phyloP scores from a whole-genome alignment of 345 rosid genomes.

The Linum usitatissimum region DNA sequence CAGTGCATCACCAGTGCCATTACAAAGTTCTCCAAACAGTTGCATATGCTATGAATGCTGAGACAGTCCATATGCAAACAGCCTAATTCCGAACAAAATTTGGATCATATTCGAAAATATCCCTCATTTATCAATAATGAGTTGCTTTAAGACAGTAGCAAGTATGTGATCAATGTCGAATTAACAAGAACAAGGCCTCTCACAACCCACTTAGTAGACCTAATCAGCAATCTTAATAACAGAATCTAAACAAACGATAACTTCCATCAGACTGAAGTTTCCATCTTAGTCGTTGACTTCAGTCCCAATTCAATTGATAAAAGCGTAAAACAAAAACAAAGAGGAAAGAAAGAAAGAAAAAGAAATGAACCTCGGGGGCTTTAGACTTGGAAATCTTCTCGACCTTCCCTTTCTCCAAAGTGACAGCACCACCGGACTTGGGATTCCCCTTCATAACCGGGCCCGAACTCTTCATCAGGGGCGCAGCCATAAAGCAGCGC shows the following conservation, averaged over 20 bases:
- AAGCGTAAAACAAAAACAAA: not conserved
- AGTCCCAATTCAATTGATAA: not conserved
- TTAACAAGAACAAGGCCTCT: too few relatives aligned
- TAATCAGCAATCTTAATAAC: too few relatives aligned
- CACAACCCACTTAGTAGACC: too few relatives aligned
- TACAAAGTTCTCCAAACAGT: not conserved
- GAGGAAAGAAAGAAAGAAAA: not conserved
- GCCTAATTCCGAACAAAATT: not conserved
- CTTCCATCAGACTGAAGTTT: not conserved
- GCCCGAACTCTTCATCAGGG: slow-evolving; percentile 23
- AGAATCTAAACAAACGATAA: not conserved
- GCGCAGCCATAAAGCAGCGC: slow-evolving; percentile 39
- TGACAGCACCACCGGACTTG: slow-evolving; percentile 69
- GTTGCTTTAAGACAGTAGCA: too few relatives aligned
- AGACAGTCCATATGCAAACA: not conserved
- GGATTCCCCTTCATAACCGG: slow-evolving; percentile 68
- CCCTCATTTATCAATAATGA: too few relatives aligned
- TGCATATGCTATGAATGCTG: not conserved
- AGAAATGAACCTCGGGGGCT: slow-evolving; percentile 53
- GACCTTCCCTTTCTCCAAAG: slow-evolving; percentile 84
- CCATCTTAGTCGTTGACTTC: not conserved
- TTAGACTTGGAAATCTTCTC: slow-evolving; percentile 44
- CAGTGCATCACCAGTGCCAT: not conserved
- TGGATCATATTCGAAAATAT: too few relatives aligned
- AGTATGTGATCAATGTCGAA: too few relatives aligned